Base-by-base conservation (phyloP, 805 yeast species). In the Schizosaccharomyces octosporus region DNA sequence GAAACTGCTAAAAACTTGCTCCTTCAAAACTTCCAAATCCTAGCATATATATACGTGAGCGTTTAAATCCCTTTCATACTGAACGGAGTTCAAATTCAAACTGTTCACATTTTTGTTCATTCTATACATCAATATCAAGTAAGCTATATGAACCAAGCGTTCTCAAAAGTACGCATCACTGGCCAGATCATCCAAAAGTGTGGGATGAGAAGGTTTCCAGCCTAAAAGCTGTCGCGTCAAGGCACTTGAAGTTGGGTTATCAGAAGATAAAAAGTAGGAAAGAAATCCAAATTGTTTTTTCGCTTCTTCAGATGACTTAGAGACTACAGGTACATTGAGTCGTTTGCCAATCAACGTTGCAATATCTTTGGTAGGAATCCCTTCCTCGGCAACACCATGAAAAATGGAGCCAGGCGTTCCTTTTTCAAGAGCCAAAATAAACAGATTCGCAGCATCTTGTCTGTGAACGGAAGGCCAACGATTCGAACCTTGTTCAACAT, bases 401-500 rank as follows among this genome's bases (percentile, higher is more conserved):
- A 67, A 68, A 58, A 62, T 64, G 45, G 61, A 43, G 32, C 72
- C 69, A 61, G 72, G 63, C 48, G 63, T 61, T 39, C 70, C 67
- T 51, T 66, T 65, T 62, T 71, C 68, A 48, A 68, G 42, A 62
- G 69, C 70, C 63, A 65, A 48, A 59, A 68, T 48, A 67, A 62
- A 73, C 29, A 72, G 48, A 4, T 21, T 61, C 13, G 74, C 76
- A 27, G 70, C 72, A 66, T 74, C 77, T 3, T 29, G 17, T 15
- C 66, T 65, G 59, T 70, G 66, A 45, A 69, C 71, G 6, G 73
- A 71, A 2, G 72, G 63, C 76, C 75, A 74, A 4, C 42, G 61
- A 62, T 68, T 70, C 11, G 63, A 62, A 21, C 72, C 74, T 43
- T 69, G 72, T 13, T 75, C 78, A 17, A 72, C 65, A 65, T 72